phyloP scores from a whole-genome alignment of 371 early-diverging fungal species.

The Rhizomucor pusillus region DNA sequence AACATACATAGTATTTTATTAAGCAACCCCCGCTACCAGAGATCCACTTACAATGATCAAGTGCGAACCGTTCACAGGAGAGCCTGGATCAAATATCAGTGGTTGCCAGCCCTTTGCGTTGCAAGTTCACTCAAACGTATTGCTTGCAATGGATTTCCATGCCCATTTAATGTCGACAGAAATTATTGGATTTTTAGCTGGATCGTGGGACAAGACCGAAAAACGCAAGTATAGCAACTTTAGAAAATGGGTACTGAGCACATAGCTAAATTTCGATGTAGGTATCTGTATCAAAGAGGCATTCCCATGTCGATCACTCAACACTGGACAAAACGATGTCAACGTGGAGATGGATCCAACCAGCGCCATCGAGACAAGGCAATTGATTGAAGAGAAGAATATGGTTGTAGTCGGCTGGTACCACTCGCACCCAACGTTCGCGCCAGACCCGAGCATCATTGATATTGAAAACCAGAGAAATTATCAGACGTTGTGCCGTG shows the following conservation, averaged over 20 bases:
- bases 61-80: constrained; percentile 73
- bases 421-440: constrained; percentile 43
- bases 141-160: constrained; percentile 86
- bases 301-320: constrained; percentile 74
- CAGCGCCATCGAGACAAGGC: constrained; percentile 72
- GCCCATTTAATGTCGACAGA: constrained; percentile 84
- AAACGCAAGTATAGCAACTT: constrained; percentile 36
- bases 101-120: constrained; percentile 81
- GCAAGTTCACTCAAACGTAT: constrained; percentile 70
- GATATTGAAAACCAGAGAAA: constrained; percentile 81
- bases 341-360: constrained; percentile 92
- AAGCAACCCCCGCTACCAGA: constrained; percentile 16
- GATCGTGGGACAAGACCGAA: constrained; percentile 62
- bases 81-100: constrained; percentile 60
- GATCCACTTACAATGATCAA: constrained; percentile 84
- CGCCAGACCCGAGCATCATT: constrained; percentile 38
- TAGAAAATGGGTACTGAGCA: background rate
- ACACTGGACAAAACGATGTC: constrained; percentile 68
- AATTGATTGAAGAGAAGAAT: constrained; percentile 65
- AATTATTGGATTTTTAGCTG: constrained; percentile 85
- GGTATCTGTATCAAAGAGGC: constrained; percentile 60
- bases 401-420: constrained; percentile 84
- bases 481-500: constrained; percentile 72
- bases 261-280: constrained; percentile 8
- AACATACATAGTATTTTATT: background rate